phyloP scores from a whole-genome alignment of 257 asterid species.

The Thymus quinquecostatus region DNA sequence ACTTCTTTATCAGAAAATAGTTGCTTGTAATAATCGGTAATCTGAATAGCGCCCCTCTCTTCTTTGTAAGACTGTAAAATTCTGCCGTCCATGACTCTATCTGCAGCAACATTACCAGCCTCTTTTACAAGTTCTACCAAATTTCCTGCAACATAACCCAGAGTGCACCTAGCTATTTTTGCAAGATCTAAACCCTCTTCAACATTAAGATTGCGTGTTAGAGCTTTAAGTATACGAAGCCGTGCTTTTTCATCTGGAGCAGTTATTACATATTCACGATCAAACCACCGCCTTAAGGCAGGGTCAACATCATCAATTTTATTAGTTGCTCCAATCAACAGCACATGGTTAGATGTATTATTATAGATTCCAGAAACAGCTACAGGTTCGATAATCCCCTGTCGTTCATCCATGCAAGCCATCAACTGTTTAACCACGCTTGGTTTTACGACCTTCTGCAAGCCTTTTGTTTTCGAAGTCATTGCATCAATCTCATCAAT shows the following conservation, averaged over 20 bases:
- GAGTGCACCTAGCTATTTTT: slow-evolving; percentile 60
- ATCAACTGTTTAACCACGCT: slow-evolving; percentile 69
- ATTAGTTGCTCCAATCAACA: slow-evolving; percentile 90
- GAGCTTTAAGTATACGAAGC: slow-evolving; percentile 62
- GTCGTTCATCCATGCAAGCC: slow-evolving; percentile 84
- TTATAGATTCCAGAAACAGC: slow-evolving; percentile 38
- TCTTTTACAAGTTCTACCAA: background rate
- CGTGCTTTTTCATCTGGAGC: slow-evolving; percentile 61
- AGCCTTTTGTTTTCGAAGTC: slow-evolving; percentile 74
- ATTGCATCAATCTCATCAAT: slow-evolving; percentile 50
- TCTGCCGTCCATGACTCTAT: background rate
- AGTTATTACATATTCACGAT: slow-evolving; percentile 64
- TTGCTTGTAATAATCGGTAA: background rate
- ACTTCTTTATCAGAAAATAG: background rate
- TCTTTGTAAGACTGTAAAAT: background rate
- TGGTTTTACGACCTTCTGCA: no score
- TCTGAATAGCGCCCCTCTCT: background rate
- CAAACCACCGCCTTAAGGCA: slow-evolving; percentile 90
- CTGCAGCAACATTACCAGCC: background rate
- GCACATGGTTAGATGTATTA: slow-evolving; percentile 55
- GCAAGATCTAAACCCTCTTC: slow-evolving; percentile 77
- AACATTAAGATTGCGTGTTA: slow-evolving; percentile 60
- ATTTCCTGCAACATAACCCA: slow-evolving; percentile 1
- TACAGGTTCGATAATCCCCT: slow-evolving; percentile 42
- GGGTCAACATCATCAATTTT: slow-evolving; percentile 79